These are phyloP conservation scores for Daedalea quercina DNA, from an alignment of 768 basidiomycete genomes.

Conservation along the genomic window DNA sequence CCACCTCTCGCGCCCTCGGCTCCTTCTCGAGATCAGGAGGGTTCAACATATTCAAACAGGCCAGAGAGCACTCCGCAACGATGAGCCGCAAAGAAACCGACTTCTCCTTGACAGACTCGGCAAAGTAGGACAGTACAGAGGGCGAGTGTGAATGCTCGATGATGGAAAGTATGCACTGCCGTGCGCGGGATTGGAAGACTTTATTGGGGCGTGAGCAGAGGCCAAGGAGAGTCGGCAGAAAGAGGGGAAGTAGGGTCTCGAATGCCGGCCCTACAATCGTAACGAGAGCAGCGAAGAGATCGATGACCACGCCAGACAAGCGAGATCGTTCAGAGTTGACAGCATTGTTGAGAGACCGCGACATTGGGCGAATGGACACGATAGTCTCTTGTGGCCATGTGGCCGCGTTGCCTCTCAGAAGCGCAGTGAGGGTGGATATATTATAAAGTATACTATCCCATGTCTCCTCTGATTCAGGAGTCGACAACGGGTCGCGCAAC, in stretches of 20 bases:
- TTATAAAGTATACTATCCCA: slow-evolving; percentile 65
- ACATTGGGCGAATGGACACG: slow-evolving; percentile 40
- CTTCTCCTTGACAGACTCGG: slow-evolving; percentile 61
- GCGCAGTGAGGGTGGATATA: slow-evolving; percentile 36
- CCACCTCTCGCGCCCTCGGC: slow-evolving; percentile 54
- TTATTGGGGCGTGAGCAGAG: slow-evolving; percentile 76
- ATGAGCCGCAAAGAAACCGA: slow-evolving; percentile 54
- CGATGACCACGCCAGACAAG: slow-evolving; percentile 60
- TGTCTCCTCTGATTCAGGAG: slow-evolving; percentile 69
- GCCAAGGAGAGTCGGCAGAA: slow-evolving; percentile 60
- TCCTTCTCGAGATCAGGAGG: slow-evolving; percentile 77
- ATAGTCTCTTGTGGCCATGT: slow-evolving; percentile 47
- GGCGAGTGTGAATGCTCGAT: slow-evolving; percentile 66
- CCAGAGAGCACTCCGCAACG: slow-evolving; percentile 58
- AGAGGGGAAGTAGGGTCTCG: slow-evolving; percentile 58
- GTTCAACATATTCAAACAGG: slow-evolving; percentile 68
- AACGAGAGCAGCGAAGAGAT: slow-evolving; percentile 50
- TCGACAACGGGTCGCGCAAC: slow-evolving; percentile 33
- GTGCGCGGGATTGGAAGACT: slow-evolving; percentile 63
- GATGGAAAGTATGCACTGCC: slow-evolving; percentile 49
- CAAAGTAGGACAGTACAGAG: slow-evolving; percentile 52
- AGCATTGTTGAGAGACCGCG: slow-evolving; percentile 48
- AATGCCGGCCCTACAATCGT: slow-evolving; percentile 53
- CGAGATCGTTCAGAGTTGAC: slow-evolving; percentile 70
- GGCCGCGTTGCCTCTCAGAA: slow-evolving; percentile 47